phyloP scores from a whole-genome alignment of 306 rosid species.

The Dryas octopetala region DNA sequence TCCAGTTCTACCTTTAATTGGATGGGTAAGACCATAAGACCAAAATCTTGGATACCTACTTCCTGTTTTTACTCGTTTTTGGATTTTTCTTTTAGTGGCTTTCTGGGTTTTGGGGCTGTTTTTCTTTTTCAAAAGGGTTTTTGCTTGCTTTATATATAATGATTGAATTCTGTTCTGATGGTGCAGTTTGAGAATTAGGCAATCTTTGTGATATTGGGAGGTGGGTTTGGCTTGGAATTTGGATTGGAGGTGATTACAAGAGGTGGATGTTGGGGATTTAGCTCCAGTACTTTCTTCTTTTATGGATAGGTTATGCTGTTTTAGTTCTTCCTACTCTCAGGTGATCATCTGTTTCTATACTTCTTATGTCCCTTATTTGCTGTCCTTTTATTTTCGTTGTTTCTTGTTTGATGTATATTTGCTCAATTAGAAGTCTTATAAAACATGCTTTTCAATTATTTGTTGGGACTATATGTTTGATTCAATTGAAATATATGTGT shows the following conservation, averaged over 20 bases:
- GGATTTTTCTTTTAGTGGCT: slow-evolving; percentile 7
- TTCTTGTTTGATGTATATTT: background rate
- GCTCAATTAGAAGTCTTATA: slow-evolving; percentile 20
- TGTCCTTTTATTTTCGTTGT: slow-evolving; percentile 17
- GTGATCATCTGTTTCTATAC: slow-evolving; percentile 34
- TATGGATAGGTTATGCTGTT: slow-evolving; percentile 80
- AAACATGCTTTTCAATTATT: slow-evolving; percentile 16
- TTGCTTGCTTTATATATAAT: slow-evolving; percentile 5
- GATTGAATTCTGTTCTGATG: slow-evolving; percentile 35
- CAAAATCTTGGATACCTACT: slow-evolving; percentile 33
- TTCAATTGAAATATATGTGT: slow-evolving; percentile 12
- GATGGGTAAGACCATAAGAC: slow-evolving; percentile 44
- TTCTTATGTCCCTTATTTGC: slow-evolving; percentile 1
- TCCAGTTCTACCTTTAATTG: slow-evolving; percentile 31
- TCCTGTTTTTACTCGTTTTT: slow-evolving; percentile 29
- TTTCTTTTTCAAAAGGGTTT: slow-evolving; percentile 7
- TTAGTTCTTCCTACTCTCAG: slow-evolving; percentile 65
- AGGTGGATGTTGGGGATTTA: slow-evolving; percentile 46
- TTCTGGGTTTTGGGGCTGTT: slow-evolving; percentile 40
- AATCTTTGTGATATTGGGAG: slow-evolving; percentile 25
- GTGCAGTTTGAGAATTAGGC: slow-evolving; percentile 35
- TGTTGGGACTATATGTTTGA: slow-evolving; percentile 15
- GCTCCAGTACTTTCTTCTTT: slow-evolving; percentile 31
- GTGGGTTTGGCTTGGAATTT: slow-evolving; percentile 47
- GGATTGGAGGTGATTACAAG: slow-evolving; percentile 40